Evolutionary conservation across 164 flowering plant genomes (phyloP).

Genomic region (grape (Vitis vinifera)): ASM3070453v1 NC_081808.1:18779001-18779500

Average conservation of each 20-base stretch:
- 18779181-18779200: too few species aligned
- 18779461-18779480: too few species aligned
- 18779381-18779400: slow-evolving; percentile 36
- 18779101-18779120: slow-evolving; percentile 57
- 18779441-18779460: too few species aligned
- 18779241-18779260: too few species aligned
- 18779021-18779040: too few species aligned
- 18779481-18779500: too few species aligned
- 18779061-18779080: slow-evolving; percentile 64
- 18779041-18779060: background rate
- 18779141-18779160: slow-evolving; percentile 79
- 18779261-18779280: too few species aligned
- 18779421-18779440: slow-evolving; percentile 28
- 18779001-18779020: background rate
- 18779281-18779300: background rate
- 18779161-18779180: slow-evolving; percentile 89
- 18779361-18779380: slow-evolving; percentile 79
- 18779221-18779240: too few species aligned
- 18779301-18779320: too few species aligned
- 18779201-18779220: too few species aligned
- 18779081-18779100: slow-evolving; percentile 78
- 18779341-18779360: slow-evolving; percentile 52
- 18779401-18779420: slow-evolving; percentile 54
- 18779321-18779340: background rate
- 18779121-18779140: slow-evolving; percentile 59